Evolutionary conservation across 768 basidiomycete species (phyloP).

Genomic region (Boletus huronensis): DNA sequence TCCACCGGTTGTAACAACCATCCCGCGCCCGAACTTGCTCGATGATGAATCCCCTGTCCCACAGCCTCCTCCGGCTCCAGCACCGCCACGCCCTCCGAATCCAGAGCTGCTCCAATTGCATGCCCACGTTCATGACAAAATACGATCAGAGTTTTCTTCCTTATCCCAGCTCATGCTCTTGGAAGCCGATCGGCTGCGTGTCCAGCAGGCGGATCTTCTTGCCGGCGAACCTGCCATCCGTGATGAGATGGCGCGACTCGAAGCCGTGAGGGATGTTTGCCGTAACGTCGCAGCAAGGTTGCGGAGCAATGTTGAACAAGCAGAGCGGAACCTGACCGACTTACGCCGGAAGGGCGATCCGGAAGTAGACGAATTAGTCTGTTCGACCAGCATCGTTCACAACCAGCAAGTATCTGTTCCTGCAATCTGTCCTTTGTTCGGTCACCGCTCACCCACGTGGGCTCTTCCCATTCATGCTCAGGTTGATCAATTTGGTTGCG

Average conservation of each 20-base stretch:
- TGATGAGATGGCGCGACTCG: constrained; percentile 93
- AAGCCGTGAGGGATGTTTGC: constrained; percentile 92
- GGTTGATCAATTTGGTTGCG: constrained; percentile 95
- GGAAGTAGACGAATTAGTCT: constrained; percentile 94
- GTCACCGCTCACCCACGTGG: constrained; percentile 15
- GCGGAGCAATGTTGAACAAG: constrained; percentile 57
- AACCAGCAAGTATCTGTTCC: constrained; percentile 65
- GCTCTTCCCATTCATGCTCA: constrained; percentile 31
- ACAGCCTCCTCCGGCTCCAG: constrained; percentile 31
- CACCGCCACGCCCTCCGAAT: constrained; percentile 83
- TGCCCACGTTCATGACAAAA: constrained; percentile 67
- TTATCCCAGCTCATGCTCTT: constrained; percentile 58
- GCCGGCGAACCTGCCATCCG: constrained; percentile 90
- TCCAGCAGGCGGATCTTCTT: constrained; percentile 80
- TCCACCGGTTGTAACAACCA: constrained; percentile 11
- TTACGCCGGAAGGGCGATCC: constrained; percentile 83
- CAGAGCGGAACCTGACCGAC: constrained; percentile 72
- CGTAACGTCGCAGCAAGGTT: constrained; percentile 68
- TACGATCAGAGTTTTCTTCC: constrained; percentile 69
- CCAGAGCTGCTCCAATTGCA: constrained; percentile 85
- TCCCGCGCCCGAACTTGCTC: constrained; percentile 52
- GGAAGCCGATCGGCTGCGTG: constrained; percentile 72
- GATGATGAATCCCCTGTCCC: constrained; percentile 50
- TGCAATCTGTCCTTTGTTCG: neutral
- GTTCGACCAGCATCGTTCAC: constrained; percentile 92